Percentiles rank a stretch among this genome's conserved stretches.
Evolutionary conservation across 2,329 filamentous ascomycete species (phyloP).

Genomic region (Anthostomella pinea): DNA sequence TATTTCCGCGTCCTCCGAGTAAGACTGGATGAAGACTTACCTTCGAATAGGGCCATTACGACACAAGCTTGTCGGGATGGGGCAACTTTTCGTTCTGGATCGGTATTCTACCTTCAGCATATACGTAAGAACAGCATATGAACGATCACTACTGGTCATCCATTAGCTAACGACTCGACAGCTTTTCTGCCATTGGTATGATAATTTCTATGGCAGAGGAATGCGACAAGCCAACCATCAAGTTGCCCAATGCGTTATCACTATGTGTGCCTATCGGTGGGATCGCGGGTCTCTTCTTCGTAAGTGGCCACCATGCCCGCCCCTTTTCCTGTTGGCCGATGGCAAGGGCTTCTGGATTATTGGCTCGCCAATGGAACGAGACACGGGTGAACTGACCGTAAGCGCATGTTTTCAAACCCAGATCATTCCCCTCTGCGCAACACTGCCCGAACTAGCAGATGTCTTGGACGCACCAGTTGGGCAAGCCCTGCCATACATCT

Average conservation of each 20-base stretch:
- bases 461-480: slow-evolving; percentile 47
- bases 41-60: slow-evolving; percentile 46
- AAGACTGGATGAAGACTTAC: not conserved
- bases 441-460: slow-evolving; percentile 39
- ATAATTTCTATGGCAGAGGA: slow-evolving; percentile 62
- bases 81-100: slow-evolving; percentile 61
- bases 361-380: no score
- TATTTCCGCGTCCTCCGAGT: slow-evolving; percentile 10
- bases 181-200: slow-evolving; percentile 59
- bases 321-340: no score
- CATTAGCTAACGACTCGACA: slow-evolving; percentile 14
- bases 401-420: no score
- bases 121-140: slow-evolving; percentile 36
- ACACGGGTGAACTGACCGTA: no score
- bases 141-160: not conserved
- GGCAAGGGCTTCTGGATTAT: no score
- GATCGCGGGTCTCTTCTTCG: slow-evolving; percentile 52
- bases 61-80: slow-evolving; percentile 55
- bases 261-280: slow-evolving; percentile 52
- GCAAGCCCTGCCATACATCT: slow-evolving; percentile 55
- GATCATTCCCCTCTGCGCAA: slow-evolving; percentile 51
- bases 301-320: no score
- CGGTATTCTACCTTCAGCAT: slow-evolving; percentile 56
- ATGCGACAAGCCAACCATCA: slow-evolving; percentile 48
- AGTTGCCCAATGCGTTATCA: slow-evolving; percentile 50